phyloP scores from a whole-genome alignment of 192 early-diverging fungal species.

The Gigaspora rosea region DNA sequence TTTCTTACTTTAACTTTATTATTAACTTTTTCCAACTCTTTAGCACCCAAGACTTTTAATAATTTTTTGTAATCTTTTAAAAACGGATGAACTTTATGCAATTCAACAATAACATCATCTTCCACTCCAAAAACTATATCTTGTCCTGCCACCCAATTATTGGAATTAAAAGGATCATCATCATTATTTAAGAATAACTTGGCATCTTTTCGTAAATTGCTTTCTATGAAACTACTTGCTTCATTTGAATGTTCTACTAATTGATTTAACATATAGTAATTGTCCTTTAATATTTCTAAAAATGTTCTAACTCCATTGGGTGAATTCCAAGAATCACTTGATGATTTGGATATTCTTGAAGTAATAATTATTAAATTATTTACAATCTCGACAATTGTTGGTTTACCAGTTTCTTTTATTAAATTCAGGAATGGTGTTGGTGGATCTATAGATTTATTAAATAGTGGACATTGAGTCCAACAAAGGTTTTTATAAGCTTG shows the following conservation, averaged over 20 bases:
- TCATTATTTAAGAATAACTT: conserved; percentile 22
- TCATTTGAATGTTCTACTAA: not conserved
- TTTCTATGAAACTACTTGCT: not conserved
- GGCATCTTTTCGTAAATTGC: not conserved
- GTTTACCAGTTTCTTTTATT: not conserved
- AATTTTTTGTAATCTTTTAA: not conserved
- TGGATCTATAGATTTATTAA: not conserved
- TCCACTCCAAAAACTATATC: not conserved
- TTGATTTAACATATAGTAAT: not conserved
- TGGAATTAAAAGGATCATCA: conserved; percentile 9
- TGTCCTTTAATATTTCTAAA: not conserved
- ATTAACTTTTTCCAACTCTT: not conserved
- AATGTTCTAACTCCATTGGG: not conserved
- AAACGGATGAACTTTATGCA: conserved; percentile 7
- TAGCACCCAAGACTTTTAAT: not conserved
- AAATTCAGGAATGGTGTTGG: not conserved
- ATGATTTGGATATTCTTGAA: not conserved
- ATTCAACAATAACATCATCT: not conserved
- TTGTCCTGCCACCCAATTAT: conserved; percentile 5
- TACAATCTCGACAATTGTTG: not conserved
- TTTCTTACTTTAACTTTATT: not conserved
- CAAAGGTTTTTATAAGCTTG: not conserved
- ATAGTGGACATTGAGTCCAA: conserved; percentile 9
- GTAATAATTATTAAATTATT: not conserved
- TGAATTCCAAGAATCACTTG: not conserved